A percentile compares a stretch with the other conserved stretches of the same genome.
Evolutionary conservation across 768 basidiomycete genomes (phyloP).

Genomic region (Leucogyrophana mollusca): DNA sequence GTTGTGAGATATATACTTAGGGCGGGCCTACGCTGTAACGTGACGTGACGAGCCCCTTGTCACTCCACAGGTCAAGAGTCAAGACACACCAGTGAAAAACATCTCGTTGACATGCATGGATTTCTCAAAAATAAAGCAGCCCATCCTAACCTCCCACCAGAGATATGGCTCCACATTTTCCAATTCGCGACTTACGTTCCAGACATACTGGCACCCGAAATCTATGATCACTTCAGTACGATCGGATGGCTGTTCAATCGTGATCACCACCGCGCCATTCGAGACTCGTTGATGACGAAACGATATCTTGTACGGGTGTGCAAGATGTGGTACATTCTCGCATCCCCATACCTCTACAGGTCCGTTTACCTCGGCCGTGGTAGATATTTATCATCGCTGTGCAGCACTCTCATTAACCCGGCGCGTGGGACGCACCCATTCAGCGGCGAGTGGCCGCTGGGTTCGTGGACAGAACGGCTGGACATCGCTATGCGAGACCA

Average conservation of each 20-base stretch:
- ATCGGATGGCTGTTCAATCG: conserved; percentile 9
- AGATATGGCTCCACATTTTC: conserved; percentile 24
- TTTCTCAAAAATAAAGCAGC: neutral
- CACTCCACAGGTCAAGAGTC: too few relatives aligned
- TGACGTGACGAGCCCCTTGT: too few relatives aligned
- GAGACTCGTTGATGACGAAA: conserved; percentile 23
- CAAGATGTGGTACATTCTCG: conserved; percentile 26
- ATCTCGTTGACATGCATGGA: too few relatives aligned
- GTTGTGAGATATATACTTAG: too few relatives aligned
- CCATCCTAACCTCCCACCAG: conserved; percentile 14
- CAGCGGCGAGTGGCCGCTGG: conserved; percentile 10
- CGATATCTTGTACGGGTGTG: conserved; percentile 26
- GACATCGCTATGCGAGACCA: conserved; percentile 24
- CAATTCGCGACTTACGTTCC: conserved; percentile 18
- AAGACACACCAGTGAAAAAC: too few relatives aligned
- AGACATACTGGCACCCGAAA: conserved; percentile 18
- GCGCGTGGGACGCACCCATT: conserved; percentile 10
- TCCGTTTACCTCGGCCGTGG: conserved; percentile 20
- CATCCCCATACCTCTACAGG: conserved; percentile 20
- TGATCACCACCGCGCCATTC: conserved; percentile 5
- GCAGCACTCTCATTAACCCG: conserved; percentile 9
- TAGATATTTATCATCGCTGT: conserved; percentile 18
- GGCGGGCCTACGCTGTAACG: too few relatives aligned
- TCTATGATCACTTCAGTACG: conserved; percentile 15
- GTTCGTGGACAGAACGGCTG: conserved; percentile 21